Evolutionary conservation across 2,329 filamentous ascomycete species (phyloP).

Genomic region (Nemania diffusa): DNA sequence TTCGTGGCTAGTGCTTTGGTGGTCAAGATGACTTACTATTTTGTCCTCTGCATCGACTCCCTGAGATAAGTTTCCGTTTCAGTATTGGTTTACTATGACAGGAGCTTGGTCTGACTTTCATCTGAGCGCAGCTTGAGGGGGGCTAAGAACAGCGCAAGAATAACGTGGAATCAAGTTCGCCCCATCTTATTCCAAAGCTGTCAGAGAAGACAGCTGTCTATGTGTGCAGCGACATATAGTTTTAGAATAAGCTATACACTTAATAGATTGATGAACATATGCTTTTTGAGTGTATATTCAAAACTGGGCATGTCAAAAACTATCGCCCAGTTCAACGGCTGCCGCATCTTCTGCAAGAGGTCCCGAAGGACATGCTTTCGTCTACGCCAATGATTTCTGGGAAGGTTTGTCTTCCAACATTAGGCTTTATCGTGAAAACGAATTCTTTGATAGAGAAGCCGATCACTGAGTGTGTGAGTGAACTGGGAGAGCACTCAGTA

Average conservation of each 20-base stretch:
- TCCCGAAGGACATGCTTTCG: slow-evolving; percentile 12
- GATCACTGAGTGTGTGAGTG: slow-evolving; percentile 1
- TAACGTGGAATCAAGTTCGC: slow-evolving; percentile 4
- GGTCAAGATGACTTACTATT: slow-evolving; percentile 12
- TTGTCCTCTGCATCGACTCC: not conserved
- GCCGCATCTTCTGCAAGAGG: not conserved
- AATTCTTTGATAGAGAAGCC: not conserved
- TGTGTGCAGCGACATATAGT: slow-evolving; percentile 1
- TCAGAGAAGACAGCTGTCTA: not conserved
- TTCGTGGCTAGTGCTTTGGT: not conserved
- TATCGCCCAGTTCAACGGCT: not conserved
- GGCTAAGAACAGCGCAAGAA: not conserved
- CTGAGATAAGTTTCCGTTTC: not conserved
- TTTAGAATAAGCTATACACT: not conserved
- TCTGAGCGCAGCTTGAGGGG: not conserved
- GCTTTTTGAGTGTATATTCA: not conserved
- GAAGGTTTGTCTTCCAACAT: slow-evolving; percentile 11
- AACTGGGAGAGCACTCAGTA: not conserved
- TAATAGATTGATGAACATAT: slow-evolving; percentile 9
- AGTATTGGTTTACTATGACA: not conserved
- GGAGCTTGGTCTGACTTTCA: not conserved
- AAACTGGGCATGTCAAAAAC: slow-evolving; percentile 5
- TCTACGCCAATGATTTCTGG: not conserved
- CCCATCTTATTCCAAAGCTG: not conserved
- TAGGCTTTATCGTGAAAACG: slow-evolving; percentile 22